A percentile compares a stretch with the other conserved stretches of the same genome.
Conservation (phyloP, 805 yeast genomes). For the Sugiyamaella floridensis region DNA sequence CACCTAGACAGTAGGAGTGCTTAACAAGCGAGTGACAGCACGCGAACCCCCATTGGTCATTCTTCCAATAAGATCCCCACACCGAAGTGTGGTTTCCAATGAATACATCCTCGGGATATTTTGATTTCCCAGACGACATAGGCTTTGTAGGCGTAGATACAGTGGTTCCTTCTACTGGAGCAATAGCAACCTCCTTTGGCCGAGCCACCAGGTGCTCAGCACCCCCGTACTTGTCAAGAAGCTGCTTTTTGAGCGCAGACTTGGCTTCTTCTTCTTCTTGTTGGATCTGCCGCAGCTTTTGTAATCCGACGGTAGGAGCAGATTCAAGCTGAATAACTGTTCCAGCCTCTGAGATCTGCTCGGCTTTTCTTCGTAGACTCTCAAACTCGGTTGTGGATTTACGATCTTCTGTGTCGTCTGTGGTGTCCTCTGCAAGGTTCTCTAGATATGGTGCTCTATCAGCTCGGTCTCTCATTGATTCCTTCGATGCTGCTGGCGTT, state of each 20-base stretch:
- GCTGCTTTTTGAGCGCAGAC: slow-evolving; percentile 26
- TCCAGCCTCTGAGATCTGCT: slow-evolving; percentile 36
- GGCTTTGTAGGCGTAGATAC: neutral
- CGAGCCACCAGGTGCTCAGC: slow-evolving; percentile 16
- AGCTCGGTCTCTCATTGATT: slow-evolving; percentile 54
- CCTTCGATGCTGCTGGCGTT: slow-evolving; percentile 28
- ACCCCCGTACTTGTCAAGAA: slow-evolving; percentile 38
- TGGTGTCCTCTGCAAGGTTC: slow-evolving; percentile 39
- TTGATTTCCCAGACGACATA: neutral
- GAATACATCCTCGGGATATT: slow-evolving; percentile 25
- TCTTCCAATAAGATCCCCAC: slow-evolving; percentile 40
- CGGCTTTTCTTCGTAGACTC: slow-evolving; percentile 43
- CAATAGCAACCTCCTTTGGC: slow-evolving; percentile 12
- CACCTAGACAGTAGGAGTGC: slow-evolving; percentile 33
- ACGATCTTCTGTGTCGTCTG: neutral
- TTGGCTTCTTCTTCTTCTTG: slow-evolving; percentile 27
- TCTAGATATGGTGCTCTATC: slow-evolving; percentile 69
- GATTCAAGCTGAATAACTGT: slow-evolving; percentile 32
- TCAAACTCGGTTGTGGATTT: slow-evolving; percentile 38
- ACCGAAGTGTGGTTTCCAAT: slow-evolving; percentile 36
- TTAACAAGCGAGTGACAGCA: slow-evolving; percentile 36
- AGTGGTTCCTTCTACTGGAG: slow-evolving; percentile 3
- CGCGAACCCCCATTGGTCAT: slow-evolving; percentile 40
- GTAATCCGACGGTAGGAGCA: slow-evolving; percentile 42
- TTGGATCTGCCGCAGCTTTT: slow-evolving; percentile 33